Base-by-base conservation (phyloP, 2,329 filamentous ascomycete genomes). In the Cercospora nicotianae region DNA sequence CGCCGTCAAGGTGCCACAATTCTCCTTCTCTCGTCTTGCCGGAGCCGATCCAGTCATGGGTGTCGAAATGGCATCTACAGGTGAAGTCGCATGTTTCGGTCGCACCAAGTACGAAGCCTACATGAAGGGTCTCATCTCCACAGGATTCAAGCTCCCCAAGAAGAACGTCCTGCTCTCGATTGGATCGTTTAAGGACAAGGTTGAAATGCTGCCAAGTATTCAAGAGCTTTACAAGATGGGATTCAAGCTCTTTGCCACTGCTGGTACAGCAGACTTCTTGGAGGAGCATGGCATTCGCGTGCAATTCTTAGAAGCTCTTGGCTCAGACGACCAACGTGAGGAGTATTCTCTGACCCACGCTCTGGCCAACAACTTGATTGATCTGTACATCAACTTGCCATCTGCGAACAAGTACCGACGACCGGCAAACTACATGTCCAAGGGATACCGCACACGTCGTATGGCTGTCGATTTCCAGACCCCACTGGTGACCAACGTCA, bases 381-480 rank as follows among this genome's bases (percentile, higher is more conserved):
- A 98, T 80, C 84, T 99, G 69, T 99, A 99, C 84, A 97, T 99
- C 89, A 99, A 99, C 81, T 82, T 99, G 81, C 95, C 95, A n/a
- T 98, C 95, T 12, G 97, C 88, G 87, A 99, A 99, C 85, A 92
- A 94, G 80, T 99, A 96, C 86, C 89, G 95, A 75, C 90, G 95
- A 73, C 95, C 95, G 33, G 95, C 95, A 75, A 99, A 93, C 84
- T 99, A 98, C 83, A 96, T 99, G 90, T 96, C 92, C 81, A 95
- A 95, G 83, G 95, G 95, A 69, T 99, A 99, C 83, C 91, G 92
- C 77, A 98, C 95, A 65, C 89, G 95, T 79, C 90, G 95, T 80
- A 97, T 99, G 94, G 95, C 95, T 39, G 95, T 99, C 51, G 95
- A 97, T 81, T 92, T 97, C 83, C 94, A 98, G 83, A 96, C 95